These are phyloP conservation scores for Chenopodium suecicum DNA, from an alignment of 148 eudicot genomes.

Conservation along the genomic window DNA sequence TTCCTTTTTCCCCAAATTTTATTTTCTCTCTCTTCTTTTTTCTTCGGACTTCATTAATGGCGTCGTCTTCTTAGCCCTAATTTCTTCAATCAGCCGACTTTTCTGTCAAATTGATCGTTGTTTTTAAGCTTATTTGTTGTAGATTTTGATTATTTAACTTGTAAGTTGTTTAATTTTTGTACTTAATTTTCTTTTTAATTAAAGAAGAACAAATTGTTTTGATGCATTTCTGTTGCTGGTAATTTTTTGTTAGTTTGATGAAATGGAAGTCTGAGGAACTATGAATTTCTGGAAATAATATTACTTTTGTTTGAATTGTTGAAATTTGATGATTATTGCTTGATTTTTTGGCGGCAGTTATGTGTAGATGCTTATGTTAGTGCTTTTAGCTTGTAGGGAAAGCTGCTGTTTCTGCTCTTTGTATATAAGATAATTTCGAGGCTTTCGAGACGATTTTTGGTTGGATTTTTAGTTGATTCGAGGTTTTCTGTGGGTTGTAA, in stretches of 20 bases:
- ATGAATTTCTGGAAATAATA: not conserved
- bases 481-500: not conserved
- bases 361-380: not conserved
- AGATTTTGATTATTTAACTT: not conserved
- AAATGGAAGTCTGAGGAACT: not conserved
- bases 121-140: not conserved
- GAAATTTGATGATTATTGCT: slow-evolving; percentile 3
- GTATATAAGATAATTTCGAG: too few species aligned
- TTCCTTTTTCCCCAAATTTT: not conserved
- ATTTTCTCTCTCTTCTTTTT: slow-evolving; percentile 7
- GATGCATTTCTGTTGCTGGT: not conserved
- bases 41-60: slow-evolving; percentile 27
- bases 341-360: not conserved
- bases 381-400: slow-evolving; percentile 19
- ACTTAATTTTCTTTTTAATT: not conserved
- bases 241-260: not conserved
- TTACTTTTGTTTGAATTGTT: not conserved
- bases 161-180: slow-evolving; percentile 5
- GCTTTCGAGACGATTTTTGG: not conserved
- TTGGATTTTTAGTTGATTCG: not conserved
- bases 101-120: not conserved
- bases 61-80: slow-evolving; percentile 30
- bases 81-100: slow-evolving; percentile 20
- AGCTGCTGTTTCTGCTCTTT: slow-evolving; percentile 18
- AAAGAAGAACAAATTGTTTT: not conserved